Evolutionary conservation across 1,139 yeast species (phyloP), one percentile per base, ranked within the genome.

Genomic region (Arxiozyma telluris): DNA sequence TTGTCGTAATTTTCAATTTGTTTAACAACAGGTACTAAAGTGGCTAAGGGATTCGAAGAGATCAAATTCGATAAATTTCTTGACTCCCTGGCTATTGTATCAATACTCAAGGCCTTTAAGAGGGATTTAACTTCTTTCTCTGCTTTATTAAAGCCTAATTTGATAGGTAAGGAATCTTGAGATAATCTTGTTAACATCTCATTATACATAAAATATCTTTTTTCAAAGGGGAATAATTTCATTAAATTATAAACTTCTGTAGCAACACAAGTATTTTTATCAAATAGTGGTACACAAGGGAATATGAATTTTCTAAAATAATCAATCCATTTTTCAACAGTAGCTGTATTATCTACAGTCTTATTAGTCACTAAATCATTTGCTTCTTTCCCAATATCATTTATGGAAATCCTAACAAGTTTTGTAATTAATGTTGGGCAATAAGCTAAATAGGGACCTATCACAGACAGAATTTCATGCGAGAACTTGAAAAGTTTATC

Each of bases 1-100:
- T 90, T 93, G 65, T 87, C 96, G 65, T 93, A 94, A 72, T 96
- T 89, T 68, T 94, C 98, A 57, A 93, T 83, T 63, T 84, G 91
- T 54, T 79, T 81, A 30, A 85, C 73, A 44, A 84, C 76, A 0
- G 86, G 79, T 44, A 77, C 70, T 42, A 86, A 79, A 39, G 94
- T 81, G 1, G 96, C 88, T 34, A 93, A 68, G 0, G 98, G 98
- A 64, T 90, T 90, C 1, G 87, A 74, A 57, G 81, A 84, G 34
- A 91, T 80, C n/a, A 87, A 75, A 57, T 84, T 84, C 0, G 96
- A 87, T 41, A 93, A 73, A 55, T 83, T 77, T 59, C 95, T 77
- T 80, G 87, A 86, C 80, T 88, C 84, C 25, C 83, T 82, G 43
- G 79, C 76, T 1, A 87, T 85, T 59, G 89, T 91, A 58, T 88